These are phyloP conservation scores for Neonectria punicea DNA, from an alignment of 2,329 filamentous ascomycete species.

Conservation along the genomic window DNA sequence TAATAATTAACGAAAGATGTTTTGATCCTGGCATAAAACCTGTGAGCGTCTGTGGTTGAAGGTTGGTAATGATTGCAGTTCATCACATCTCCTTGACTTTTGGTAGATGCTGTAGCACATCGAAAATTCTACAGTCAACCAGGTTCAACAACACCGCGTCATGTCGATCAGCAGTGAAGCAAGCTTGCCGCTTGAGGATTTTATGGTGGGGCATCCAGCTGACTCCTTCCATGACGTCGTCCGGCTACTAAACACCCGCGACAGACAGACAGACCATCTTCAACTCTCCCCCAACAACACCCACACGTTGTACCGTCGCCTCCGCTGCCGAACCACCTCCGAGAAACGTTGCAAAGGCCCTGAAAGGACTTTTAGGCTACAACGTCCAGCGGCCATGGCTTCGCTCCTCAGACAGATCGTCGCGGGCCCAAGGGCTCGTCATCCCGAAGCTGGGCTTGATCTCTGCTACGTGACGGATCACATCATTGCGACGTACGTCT, in stretches of 20 bases:
- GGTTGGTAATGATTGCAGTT: background rate
- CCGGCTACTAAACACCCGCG: conserved; percentile 7
- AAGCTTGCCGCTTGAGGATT: background rate
- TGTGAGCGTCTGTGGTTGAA: background rate
- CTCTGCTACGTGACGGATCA: conserved; percentile 94
- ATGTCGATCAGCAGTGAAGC: background rate
- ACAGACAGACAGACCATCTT: background rate
- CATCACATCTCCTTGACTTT: background rate
- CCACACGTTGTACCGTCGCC: background rate
- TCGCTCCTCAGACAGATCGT: conserved; percentile 91
- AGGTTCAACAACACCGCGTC: background rate
- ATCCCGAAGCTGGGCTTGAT: conserved; percentile 89
- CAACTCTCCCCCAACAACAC: conserved; percentile 1
- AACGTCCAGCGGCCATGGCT: conserved; percentile 60
- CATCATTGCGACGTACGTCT: conserved; percentile 69
- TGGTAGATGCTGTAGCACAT: background rate
- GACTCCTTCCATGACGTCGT: conserved; percentile 37
- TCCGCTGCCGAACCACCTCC: background rate
- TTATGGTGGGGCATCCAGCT: conserved; percentile 18
- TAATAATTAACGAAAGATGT: background rate
- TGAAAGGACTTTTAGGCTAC: background rate
- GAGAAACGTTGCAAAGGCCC: background rate
- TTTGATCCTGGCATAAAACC: background rate
- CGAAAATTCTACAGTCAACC: too few species aligned
- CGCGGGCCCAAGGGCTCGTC: conserved; percentile 83